Evolutionary conservation across 2,329 filamentous ascomycete species (phyloP).

Genomic region (Arthrobotrys entomopaga): DNA sequence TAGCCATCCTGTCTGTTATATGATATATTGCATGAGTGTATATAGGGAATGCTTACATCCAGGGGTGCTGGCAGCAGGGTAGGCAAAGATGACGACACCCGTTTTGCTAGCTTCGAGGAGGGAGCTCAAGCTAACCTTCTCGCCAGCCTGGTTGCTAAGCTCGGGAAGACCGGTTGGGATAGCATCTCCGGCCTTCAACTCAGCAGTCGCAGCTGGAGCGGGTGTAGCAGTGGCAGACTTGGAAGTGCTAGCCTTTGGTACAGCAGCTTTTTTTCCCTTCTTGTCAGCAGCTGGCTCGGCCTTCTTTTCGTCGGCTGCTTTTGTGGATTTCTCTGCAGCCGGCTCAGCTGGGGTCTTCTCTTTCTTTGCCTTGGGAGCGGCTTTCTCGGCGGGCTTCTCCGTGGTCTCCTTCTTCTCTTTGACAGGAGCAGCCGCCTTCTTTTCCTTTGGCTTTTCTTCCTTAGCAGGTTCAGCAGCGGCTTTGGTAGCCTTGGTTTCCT

Average conservation of each 20-base stretch:
- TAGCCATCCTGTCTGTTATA: slow-evolving; percentile 10
- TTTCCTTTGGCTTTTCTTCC: slow-evolving; percentile 59
- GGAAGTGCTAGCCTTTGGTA: slow-evolving; percentile 47
- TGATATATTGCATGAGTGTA: not conserved
- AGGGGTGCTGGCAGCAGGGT: slow-evolving; percentile 86
- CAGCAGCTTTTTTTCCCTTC: slow-evolving; percentile 54
- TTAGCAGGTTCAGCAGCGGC: slow-evolving; percentile 57
- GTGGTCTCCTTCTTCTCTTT: slow-evolving; percentile 42
- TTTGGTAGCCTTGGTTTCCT: slow-evolving; percentile 57
- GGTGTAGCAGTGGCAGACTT: slow-evolving; percentile 52
- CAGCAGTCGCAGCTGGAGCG: slow-evolving; percentile 34
- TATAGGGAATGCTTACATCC: slow-evolving; percentile 76
- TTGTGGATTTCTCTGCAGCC: slow-evolving; percentile 56
- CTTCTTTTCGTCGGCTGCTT: slow-evolving; percentile 58
- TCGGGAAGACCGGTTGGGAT: slow-evolving; percentile 64
- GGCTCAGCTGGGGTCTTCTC: slow-evolving; percentile 58
- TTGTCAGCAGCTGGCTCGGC: slow-evolving; percentile 61
- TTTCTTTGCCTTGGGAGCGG: slow-evolving; percentile 56
- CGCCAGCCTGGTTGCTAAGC: slow-evolving; percentile 85
- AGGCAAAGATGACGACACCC: slow-evolving; percentile 92
- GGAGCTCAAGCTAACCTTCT: slow-evolving; percentile 79
- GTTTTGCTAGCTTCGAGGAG: slow-evolving; percentile 84
- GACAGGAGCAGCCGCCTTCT: slow-evolving; percentile 54
- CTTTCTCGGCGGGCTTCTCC: slow-evolving; percentile 15
- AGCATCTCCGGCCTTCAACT: slow-evolving; percentile 56